Percentiles rank a stretch among this genome's conserved stretches.
Conservation (phyloP, 31 red algal genomes). For the Porphyra umbilicalis region DNA sequence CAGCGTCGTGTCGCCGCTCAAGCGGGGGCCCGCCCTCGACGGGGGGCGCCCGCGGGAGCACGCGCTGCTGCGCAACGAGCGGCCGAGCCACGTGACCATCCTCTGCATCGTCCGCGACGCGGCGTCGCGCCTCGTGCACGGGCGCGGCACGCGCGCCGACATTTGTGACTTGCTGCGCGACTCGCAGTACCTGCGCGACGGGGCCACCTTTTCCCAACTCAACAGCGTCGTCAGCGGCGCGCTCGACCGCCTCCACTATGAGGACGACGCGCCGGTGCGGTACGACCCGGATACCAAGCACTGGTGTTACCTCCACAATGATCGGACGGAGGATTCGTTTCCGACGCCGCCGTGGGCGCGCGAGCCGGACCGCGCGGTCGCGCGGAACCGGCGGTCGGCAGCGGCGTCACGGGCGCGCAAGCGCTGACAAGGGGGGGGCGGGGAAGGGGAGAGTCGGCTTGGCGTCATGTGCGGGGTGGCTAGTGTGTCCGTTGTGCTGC, state of each 20-base stretch:
- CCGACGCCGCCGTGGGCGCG: conserved; percentile 64
- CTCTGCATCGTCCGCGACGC: conserved; percentile 80
- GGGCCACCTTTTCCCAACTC: conserved; percentile 68
- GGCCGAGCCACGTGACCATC: conserved; percentile 84
- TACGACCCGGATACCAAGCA: conserved; percentile 82
- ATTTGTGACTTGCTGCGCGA: conserved; percentile 78
- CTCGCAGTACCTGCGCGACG: conserved; percentile 70
- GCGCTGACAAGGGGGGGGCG: too few species aligned
- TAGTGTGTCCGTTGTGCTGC: too few species aligned
- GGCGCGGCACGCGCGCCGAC: conserved; percentile 58
- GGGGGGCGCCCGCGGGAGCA: conserved; percentile 79
- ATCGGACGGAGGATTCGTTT: conserved; percentile 51
- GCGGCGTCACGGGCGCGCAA: neutral
- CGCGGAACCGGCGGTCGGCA: neutral
- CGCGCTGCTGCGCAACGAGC: conserved; percentile 69
- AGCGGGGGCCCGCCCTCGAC: conserved; percentile 68
- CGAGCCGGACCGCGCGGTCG: conserved; percentile 12
- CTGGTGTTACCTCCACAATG: conserved; percentile 86
- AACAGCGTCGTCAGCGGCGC: conserved; percentile 79
- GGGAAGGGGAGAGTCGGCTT: too few species aligned
- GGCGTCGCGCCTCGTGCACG: conserved; percentile 52
- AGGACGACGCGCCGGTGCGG: conserved; percentile 63
- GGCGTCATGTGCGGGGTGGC: too few species aligned
- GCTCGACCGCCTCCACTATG: conserved; percentile 80
- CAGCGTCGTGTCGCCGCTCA: conserved; percentile 66